A percentile compares a stretch with the other conserved stretches of the same genome.
These are phyloP conservation scores for Metschnikowia kunwiensis DNA, from an alignment of 805 yeast genomes.

Conservation along the genomic window DNA sequence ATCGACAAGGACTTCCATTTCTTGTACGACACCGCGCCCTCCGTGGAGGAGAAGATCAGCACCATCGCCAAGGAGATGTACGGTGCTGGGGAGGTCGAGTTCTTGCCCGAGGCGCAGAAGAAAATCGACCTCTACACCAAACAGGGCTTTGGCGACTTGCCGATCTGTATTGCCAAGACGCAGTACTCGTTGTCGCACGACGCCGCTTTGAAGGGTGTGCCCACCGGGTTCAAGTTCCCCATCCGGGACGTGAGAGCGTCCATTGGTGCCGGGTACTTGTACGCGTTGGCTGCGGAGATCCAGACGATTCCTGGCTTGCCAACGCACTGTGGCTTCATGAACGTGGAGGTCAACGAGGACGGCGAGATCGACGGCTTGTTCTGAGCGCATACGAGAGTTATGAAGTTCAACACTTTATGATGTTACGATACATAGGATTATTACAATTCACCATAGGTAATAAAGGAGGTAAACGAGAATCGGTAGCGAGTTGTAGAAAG, in stretches of 20 bases:
- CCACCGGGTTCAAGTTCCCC: constrained; percentile 75
- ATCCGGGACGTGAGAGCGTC: constrained; percentile 76
- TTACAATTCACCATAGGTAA: constrained; percentile 2
- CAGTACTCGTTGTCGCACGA: constrained; percentile 84
- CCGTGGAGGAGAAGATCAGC: constrained; percentile 62
- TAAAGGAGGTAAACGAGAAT: background rate
- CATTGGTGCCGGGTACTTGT: constrained; percentile 81
- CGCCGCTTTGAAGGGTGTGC: constrained; percentile 79
- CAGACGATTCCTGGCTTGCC: constrained; percentile 86
- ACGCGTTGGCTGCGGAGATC: constrained; percentile 82
- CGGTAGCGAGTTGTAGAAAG: background rate
- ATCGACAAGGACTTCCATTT: constrained; percentile 45
- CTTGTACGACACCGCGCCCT: constrained; percentile 53
- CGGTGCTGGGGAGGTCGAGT: constrained; percentile 71
- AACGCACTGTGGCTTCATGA: constrained; percentile 83
- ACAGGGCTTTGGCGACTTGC: constrained; percentile 75
- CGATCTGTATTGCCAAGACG: constrained; percentile 83
- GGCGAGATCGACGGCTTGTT: constrained; percentile 83
- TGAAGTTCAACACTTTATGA: constrained; percentile 24
- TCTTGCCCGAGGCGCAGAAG: constrained; percentile 64
- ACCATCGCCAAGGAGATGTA: constrained; percentile 73
- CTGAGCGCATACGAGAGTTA: constrained; percentile 23
- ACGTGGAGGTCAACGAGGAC: constrained; percentile 74
- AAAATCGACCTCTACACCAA: constrained; percentile 65
- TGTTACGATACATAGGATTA: constrained; percentile 14